Evolutionary conservation across 2,329 filamentous ascomycete species (phyloP), one percentile per base, ranked within the genome.

Genomic region (Bertia moriformis): DNA sequence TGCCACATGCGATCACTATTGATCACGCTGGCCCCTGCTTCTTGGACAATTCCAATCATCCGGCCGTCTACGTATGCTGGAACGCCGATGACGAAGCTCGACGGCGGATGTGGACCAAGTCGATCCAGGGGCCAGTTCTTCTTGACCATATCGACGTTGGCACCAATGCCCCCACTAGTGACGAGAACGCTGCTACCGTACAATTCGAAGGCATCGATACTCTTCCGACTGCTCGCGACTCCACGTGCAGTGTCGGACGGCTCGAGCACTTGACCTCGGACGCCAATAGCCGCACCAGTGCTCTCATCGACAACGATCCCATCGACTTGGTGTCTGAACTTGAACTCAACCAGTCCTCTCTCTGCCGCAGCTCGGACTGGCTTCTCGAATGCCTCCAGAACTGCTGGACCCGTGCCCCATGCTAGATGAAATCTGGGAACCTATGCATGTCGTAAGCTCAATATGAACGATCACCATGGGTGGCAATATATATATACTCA

Each of bases 1-100:
- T 78, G 73, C 73, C 73, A 78, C 73, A 78, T 77, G 33, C 73
- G 59, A 48, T 78, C 73, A 38, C 66, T 62, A 53, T 78, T 78
- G 57, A 78, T 61, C 42, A 76, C 48, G 41, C 63, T 58, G 1
- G 68, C 73, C 5, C 73, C 73, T 1, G 59, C 62, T 1, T 48
- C 39, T 49, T 73, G 64, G 2, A 70, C 53, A 38, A 78, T 75
- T 24, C 57, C 65, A 35, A 78, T 66, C 71, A 77, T 76, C 39
- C 71, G 66, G 2, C 73, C 73, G 45, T 78, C 73, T n/a, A 78
- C 73, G 45, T 78, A 71, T 0, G 69, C 70, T 0, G 73, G 73
- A 2, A 78, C 73, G 4, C 73, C 73, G 13, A 74, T 51, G 32
- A 78, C 71, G 44, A 78, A 74, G 43, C 59, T 60, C 43, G 68